Percentiles rank a stretch among this genome's conserved stretches.
These are phyloP conservation scores for Scedosporium apiospermum DNA, from an alignment of 2,329 filamentous ascomycete genomes.

Conservation along the genomic window DNA sequence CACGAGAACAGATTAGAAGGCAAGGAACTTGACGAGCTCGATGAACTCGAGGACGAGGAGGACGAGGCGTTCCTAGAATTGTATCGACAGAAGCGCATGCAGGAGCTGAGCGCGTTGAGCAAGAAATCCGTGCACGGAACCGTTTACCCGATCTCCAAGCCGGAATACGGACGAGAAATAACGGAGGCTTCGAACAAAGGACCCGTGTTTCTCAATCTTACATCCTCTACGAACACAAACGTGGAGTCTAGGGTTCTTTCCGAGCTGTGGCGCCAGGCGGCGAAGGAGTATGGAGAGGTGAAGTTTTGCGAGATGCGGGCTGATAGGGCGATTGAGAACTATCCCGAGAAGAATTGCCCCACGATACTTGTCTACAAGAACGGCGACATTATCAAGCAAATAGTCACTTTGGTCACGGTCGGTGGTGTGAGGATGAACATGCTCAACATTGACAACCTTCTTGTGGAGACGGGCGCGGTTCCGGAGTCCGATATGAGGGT, in stretches of 20 bases:
- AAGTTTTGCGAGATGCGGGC: slow-evolving; percentile 97
- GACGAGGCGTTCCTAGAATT: slow-evolving; percentile 84
- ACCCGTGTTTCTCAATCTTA: slow-evolving; percentile 69
- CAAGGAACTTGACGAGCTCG: slow-evolving; percentile 88
- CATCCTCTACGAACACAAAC: slow-evolving; percentile 68
- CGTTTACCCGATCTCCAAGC: slow-evolving; percentile 90
- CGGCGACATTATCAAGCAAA: slow-evolving; percentile 82
- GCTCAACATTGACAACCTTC: slow-evolving; percentile 67
- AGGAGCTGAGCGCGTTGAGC: slow-evolving; percentile 66
- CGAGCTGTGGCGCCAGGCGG: slow-evolving; percentile 78
- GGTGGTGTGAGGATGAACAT: slow-evolving; percentile 62
- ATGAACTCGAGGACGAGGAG: slow-evolving; percentile 89
- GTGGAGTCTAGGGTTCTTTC: slow-evolving; percentile 75
- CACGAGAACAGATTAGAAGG: slow-evolving; percentile 90
- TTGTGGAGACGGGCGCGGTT: slow-evolving; percentile 76
- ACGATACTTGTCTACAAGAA: slow-evolving; percentile 90
- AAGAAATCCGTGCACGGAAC: slow-evolving; percentile 75
- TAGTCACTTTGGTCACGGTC: slow-evolving; percentile 79
- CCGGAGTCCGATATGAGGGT: slow-evolving; percentile 71
- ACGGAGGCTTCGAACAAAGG: slow-evolving; percentile 75
- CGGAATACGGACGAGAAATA: slow-evolving; percentile 83
- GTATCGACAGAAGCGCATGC: slow-evolving; percentile 81
- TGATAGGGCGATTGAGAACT: slow-evolving; percentile 89
- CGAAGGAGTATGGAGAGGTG: slow-evolving; percentile 78
- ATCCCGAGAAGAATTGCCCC: slow-evolving; percentile 89